Base-by-base conservation (phyloP, 176 grass and related monocot genomes). In the Eleusine indica region DNA sequence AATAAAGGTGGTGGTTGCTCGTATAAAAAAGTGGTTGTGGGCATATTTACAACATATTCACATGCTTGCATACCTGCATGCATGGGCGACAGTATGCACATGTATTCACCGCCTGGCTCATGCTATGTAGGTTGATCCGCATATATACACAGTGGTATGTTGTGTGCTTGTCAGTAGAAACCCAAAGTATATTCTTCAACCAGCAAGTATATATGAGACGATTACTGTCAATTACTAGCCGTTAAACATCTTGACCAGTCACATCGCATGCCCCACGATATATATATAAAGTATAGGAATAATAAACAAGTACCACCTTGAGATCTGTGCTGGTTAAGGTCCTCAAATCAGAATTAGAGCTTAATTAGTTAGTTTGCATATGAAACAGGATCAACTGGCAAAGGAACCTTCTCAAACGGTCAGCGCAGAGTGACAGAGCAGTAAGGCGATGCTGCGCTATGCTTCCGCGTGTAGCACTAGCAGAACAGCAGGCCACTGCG, bases 381-480 rank as follows among this genome's bases (percentile, higher is more conserved):
- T 41, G 3, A 76, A 15, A 42, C 1, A 22, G 21, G 25, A 66
- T n/a, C 64, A 64, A 37, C 41, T 72, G 3, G n/a, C 1, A 3
- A 10, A 9, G 22, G 80, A 82, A 71, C 80, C 80, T 82, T 81
- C 51, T 60, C 53, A 8, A 46, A 82, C 25, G 69, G 57, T 43
- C 69, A 38, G 39, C 68, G 28, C 42, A 8, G 38, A 11, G 58
- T 25, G 21, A 8, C 38, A 11, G 58, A 62, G 21, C 7, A 10
- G 53, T 18, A 18, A 21, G 56, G n/a, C 7, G 58, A 22, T 28
- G n/a, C n/a, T 62, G 8, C 12, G 15, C 5, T 18, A 17, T 62
- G 21, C 19, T 21, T 18, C 18, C 10, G 58, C 7, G 2, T 28
- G n/a, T 10, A 62, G 58, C 58, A 62, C n/a, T 22, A n/a, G 8